Conservation (phyloP, 768 basidiomycete genomes). For the Cystofilobasidium capitatum region DNA sequence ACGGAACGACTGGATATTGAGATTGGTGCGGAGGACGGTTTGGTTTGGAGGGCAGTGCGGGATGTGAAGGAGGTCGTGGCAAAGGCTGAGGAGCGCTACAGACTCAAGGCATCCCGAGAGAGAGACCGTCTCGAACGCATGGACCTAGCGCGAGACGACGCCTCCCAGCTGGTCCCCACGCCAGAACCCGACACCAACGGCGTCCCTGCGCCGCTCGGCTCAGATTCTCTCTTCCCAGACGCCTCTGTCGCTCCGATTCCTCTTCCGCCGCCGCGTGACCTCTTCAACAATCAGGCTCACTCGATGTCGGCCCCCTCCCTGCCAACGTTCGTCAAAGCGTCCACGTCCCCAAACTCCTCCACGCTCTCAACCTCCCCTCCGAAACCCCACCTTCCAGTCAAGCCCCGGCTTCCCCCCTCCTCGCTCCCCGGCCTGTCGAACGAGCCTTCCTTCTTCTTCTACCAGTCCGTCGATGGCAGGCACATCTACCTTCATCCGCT, state of each 20-base stretch:
- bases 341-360: background rate
- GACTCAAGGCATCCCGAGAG: background rate
- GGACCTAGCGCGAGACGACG: background rate
- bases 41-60: slow-evolving; percentile 8
- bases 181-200: background rate
- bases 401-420: background rate
- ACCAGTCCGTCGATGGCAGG: slow-evolving; percentile 83
- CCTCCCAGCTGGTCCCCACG: background rate
- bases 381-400: background rate
- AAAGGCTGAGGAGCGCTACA: slow-evolving; percentile 11
- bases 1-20: slow-evolving; percentile 62
- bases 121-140: background rate
- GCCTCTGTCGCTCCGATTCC: too few relatives aligned
- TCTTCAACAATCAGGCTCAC: slow-evolving; percentile 28
- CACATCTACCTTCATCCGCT: slow-evolving; percentile 90
- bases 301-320: background rate
- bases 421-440: background rate
- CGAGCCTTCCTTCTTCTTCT: slow-evolving; percentile 86
- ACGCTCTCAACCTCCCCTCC: slow-evolving; percentile 4
- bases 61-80: background rate
- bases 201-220: background rate
- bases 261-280: background rate
- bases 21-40: slow-evolving; percentile 50
- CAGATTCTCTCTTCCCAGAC: background rate
- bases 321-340: slow-evolving; percentile 11